Evolutionary conservation across 2,329 filamentous ascomycete genomes (phyloP), one percentile per base, ranked within the genome.

Genomic region (Fusarium scirpi): DNA sequence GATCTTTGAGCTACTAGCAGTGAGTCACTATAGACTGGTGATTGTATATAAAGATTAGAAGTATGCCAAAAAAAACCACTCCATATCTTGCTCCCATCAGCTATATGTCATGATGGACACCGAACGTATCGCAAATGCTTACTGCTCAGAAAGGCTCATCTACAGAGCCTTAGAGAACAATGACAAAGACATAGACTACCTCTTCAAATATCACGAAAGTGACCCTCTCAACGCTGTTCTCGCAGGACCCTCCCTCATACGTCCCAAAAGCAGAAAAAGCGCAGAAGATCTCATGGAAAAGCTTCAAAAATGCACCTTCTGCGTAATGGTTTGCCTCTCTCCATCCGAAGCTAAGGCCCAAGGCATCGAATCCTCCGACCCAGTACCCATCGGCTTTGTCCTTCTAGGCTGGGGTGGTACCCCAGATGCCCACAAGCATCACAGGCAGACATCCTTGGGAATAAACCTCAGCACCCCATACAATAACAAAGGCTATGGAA

Each of bases 401-500:
- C 16, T 55, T 8, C 5, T 55, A 11, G 52, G 52, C 2, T 55
- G 40, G 51, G 51, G 51, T 18, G 51, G 51, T 8, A 45, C 27
- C 27, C 27, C 40, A 13, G n/a, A 40, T 6, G 40, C 25, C 12
- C 40, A 34, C 12, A 41, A 55, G 40, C 52, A 55, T n/a, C 52
- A 55, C 12, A 55, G 52, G 11, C 15, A 27, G 5, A 46, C 52
- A 30, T n/a, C 20, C 1, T 16, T 55, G 12, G 52, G 52, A 1
- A 55, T 55, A 25, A 46, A 38, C 1, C 25, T 55, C 6, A 15
- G 52, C 15, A 67, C 74, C 0, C n/a, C 62, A 1, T 79, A 80
- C 57, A 81, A 84, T 54, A 75, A 77, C 4, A 68, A 78, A 25
- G 83, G 84, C 0, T 86, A 85, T 55, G 85, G 85, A 6, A 71